Evolutionary conservation across 116 monocot genomes (phyloP), one percentile per base, ranked within the genome.

Genomic region (Trichopus zeylanicus): DNA sequence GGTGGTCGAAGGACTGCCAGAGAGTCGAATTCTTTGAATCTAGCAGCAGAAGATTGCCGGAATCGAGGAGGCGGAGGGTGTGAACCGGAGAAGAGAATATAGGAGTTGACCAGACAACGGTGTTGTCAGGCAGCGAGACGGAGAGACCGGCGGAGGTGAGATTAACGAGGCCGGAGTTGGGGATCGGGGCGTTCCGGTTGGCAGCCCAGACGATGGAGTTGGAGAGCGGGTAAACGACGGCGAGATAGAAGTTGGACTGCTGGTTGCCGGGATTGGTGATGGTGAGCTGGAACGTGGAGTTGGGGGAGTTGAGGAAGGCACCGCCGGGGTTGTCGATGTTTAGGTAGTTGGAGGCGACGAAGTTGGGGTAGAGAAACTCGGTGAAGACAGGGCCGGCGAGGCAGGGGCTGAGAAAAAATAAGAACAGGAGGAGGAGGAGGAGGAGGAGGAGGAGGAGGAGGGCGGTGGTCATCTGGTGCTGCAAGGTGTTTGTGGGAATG

Each of bases 1-100:
- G 86, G 61, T 83, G 65, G 10, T 89, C 76, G 62, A 94, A 86
- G 49, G 83, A 89, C 56, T 78, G 83, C 94, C 94, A 94, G 2
- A 94, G 71, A 8, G 89, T 63, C 9, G 52, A 25, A 48, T 89
- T 94, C 8, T 52, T 18, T 2, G 51, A n/a, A 34, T 81, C 73
- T 24, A 81, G 73, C 23, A 94, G 77, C 22, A 72, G 47, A 49
- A 94, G 75, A 56, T 94, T 86, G 18, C 94, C 94, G 24, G 75
- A 59, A 31, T 94, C 94, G 19, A 69, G 69, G 21, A 94, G 81
- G 11, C 66, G 78, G 59, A 94, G 66, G 9, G 83, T 48, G 16
- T 18, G 0, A 24, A 83, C 78, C 2, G 60, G 46, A 12, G 65
- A 54, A 0, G 60, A 11, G 30, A 93, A 53, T 13, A 29, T n/a